Base-by-base conservation (phyloP, 768 basidiomycete species). In the Lactarius sanguifluus region DNA sequence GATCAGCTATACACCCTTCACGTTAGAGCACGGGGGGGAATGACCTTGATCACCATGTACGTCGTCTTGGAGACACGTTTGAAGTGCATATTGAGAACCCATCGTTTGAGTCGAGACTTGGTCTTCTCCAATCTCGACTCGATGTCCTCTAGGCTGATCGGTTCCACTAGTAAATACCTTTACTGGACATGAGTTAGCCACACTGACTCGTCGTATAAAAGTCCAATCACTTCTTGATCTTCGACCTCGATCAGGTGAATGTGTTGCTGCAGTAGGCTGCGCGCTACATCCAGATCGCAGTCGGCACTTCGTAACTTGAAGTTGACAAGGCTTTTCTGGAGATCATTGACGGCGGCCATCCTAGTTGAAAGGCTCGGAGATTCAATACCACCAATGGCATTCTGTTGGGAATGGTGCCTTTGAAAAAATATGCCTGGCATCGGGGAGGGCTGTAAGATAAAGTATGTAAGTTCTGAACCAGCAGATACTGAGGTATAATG, bases 1-100 rank as follows among this genome's bases (percentile, higher is more conserved):
- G 55, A 12, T 56, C 18, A 56, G 55, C 28, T 5, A 56, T 18
- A 32, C 8, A 34, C 6, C 28, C 2, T 32, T 20, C 23, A 32
- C 4, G 18, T 34, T 18, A 56, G 18, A 34, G 18, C 4, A 13
- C 13, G 25, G 13, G 32, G 55, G 18, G 2, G 9, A 8, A 76
- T 77, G 2, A 74, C 77, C 34, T 30, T 64, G 30, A 74, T 72
- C 5, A 78, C 78, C 55, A 72, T 76, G 18, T 54, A 61, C 10
- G 73, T 77, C 34, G 47, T 68, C 30, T 58, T 64, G 12, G 59
- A 34, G 15, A 45, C 43, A 59, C 59, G 43, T 25, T 59, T 28
- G 36, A 32, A 59, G 32, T 45, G 25, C 36, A 30, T 40, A 13
- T 16, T 40, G 5, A 25, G 59, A 25, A 59, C 1, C 25, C 30